A percentile compares a stretch with the other conserved stretches of the same genome.
phyloP scores from a whole-genome alignment of 768 basidiomycete species.

The Naganishia onofrii region DNA sequence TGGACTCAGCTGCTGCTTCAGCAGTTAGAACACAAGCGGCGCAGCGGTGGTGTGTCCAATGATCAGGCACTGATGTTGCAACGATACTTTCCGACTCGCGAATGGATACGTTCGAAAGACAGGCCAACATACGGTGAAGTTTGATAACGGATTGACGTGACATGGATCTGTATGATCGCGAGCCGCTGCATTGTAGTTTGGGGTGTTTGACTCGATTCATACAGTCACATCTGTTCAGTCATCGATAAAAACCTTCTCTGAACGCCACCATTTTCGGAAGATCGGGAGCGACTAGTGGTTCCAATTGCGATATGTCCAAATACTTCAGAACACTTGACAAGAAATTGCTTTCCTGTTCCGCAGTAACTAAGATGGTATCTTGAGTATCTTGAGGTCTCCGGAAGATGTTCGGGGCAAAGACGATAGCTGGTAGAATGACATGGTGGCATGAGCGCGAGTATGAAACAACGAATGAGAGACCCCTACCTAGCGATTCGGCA shows the following conservation, averaged over 20 bases:
- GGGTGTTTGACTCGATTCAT: not conserved
- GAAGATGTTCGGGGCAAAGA: not conserved
- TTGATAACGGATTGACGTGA: no score
- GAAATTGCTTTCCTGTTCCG: not conserved
- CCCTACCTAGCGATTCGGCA: constrained; percentile 64
- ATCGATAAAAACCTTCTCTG: not conserved
- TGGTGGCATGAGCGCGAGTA: not conserved
- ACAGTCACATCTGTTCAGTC: not conserved
- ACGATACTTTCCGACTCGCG: no score
- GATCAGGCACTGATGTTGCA: no score
- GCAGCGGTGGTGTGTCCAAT: no score
- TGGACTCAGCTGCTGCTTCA: no score
- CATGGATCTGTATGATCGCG: not conserved
- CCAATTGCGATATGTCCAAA: constrained; percentile 1
- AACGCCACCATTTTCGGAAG: not conserved
- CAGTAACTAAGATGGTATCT: not conserved
- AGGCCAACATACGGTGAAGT: no score
- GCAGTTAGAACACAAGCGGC: no score
- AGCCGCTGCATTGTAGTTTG: not conserved
- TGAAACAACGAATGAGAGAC: not conserved
- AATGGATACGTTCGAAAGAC: no score
- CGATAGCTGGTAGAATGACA: not conserved
- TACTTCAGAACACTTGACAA: not conserved
- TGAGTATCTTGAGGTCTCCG: constrained; percentile 3
- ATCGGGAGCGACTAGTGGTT: not conserved